Evolutionary conservation across 2,329 filamentous ascomycete species (phyloP), one percentile per base, ranked within the genome.

Genomic region (Claviceps sorghi): DNA sequence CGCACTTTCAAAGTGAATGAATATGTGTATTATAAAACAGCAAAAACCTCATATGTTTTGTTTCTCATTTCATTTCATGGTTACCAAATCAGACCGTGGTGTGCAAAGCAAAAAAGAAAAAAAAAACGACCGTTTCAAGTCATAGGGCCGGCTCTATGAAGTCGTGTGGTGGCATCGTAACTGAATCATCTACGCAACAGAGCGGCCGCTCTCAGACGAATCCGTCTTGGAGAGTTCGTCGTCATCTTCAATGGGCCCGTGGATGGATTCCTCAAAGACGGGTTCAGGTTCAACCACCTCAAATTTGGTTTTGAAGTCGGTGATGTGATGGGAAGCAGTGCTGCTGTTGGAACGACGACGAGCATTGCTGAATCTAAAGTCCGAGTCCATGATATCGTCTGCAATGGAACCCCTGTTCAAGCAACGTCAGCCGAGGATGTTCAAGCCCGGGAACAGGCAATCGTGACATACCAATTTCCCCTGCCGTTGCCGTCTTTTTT

Each of bases 401-500:
- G 88, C 89, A 46, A 82, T 75, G 56, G 78, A 79, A 62, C 93
- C 93, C 91, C 90, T 96, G 57, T 46, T 32, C 11, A n/a, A 21
- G 40, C 13, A 5, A 26, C 21, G n/a, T 53, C n/a, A 36, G 21
- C 9, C 26, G 36, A 51, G 34, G 51, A 26, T 10, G 13, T 17
- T 48, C 44, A 8, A 29, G 19, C 7, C 19, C 17, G 13, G 17
- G 19, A 0, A 48, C 19, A n/a, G 15, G 34, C 41, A 30, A 43
- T n/a, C 19, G 1, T 40, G 17, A 64, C 84, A 69, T 79, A 95
- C 91, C 91, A 98, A 71, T 96, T 96, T 65, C 86, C 88, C 70
- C 87, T 90, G 60, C 91, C 91, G 60, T 80, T 85, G 57, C 91
- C 91, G 64, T 95, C 87, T 76, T 98, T 98, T 83, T 98, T 98